Evolutionary conservation across 345 rosid genomes (phyloP).

Genomic region (Eucalyptus rudis): DNA sequence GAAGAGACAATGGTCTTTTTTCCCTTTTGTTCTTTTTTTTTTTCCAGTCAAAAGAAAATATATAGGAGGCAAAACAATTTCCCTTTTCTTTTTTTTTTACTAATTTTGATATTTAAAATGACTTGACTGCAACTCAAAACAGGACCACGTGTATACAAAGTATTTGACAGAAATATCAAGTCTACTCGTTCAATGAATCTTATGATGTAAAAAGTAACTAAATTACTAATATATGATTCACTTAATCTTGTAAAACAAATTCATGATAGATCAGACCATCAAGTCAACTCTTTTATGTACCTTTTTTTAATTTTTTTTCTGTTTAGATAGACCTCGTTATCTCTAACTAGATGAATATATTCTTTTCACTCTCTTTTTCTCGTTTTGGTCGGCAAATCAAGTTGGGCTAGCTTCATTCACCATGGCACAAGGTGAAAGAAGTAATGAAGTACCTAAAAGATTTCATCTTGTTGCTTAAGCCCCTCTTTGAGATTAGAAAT

Average conservation of each 20-base stretch:
- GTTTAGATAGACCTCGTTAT: not conserved
- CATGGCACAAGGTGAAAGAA: not conserved
- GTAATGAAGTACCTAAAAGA: not conserved
- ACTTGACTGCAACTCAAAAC: not conserved
- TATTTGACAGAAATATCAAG: not conserved
- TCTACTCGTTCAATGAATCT: not conserved
- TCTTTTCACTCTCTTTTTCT: not conserved
- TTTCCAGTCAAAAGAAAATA: not conserved
- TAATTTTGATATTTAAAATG: not conserved
- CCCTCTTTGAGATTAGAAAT: not conserved
- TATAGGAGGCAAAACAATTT: not conserved
- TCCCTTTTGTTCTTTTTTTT: not conserved
- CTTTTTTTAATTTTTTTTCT: not conserved
- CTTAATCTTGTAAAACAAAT: not conserved
- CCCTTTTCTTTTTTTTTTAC: not conserved
- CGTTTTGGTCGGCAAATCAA: not conserved
- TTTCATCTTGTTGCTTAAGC: not conserved
- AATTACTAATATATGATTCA: not conserved
- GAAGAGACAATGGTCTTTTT: slow-evolving; percentile 6
- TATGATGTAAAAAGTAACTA: not conserved
- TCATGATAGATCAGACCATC: not conserved
- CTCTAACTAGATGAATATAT: not conserved
- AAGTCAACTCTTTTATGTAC: not conserved
- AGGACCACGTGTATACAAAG: not conserved
- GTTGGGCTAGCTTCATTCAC: not conserved